Conservation (phyloP, 148 eudicot genomes). For the Nepenthes gracilis region DNA sequence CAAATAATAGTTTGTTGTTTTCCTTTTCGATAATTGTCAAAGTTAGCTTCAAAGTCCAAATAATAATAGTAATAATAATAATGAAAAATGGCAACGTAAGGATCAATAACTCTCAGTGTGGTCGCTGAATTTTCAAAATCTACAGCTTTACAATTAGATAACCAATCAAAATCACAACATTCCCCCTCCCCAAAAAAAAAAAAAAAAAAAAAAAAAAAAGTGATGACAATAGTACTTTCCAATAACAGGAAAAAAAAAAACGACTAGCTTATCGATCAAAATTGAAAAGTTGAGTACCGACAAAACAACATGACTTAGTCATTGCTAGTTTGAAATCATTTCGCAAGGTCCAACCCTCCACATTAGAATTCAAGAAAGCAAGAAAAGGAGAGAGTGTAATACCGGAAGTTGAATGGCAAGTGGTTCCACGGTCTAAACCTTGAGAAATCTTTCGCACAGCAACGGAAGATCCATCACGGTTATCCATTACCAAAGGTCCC, state of each 20-base stretch:
- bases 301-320: background rate
- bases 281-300: background rate
- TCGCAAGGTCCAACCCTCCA: slow-evolving; percentile 17
- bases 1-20: too few relatives aligned
- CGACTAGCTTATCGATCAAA: background rate
- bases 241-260: background rate
- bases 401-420: slow-evolving; percentile 88
- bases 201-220: background rate
- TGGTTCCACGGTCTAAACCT: slow-evolving; percentile 49
- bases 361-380: background rate
- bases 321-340: background rate
- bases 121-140: slow-evolving; percentile 1
- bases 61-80: background rate
- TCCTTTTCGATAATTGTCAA: background rate
- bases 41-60: background rate
- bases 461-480: slow-evolving; percentile 85
- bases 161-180: background rate
- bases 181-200: background rate
- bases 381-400: slow-evolving; percentile 21
- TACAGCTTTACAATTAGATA: background rate
- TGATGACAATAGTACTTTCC: background rate
- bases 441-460: slow-evolving; percentile 86
- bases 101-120: background rate
- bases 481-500: slow-evolving; percentile 42
- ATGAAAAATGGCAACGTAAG: background rate